phyloP scores from a whole-genome alignment of 2,329 filamentous ascomycete species.

The Sporothrix pallida region DNA sequence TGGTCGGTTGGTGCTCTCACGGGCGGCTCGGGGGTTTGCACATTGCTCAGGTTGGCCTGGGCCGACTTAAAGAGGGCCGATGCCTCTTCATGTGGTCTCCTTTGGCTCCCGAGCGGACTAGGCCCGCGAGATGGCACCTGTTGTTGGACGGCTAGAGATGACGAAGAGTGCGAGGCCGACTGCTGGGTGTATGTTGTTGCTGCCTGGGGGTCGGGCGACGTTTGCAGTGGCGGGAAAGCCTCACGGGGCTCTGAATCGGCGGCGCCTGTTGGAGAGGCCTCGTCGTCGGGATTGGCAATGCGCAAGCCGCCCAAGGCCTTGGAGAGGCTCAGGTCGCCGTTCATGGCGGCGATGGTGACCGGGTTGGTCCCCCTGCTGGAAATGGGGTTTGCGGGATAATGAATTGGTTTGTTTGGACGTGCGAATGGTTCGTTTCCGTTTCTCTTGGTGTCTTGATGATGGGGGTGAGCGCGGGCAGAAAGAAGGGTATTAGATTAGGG shows the following conservation, averaged over 20 bases:
- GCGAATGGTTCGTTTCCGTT: neutral
- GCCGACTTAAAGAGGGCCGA: conserved; percentile 41
- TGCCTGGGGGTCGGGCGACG: conserved; percentile 23
- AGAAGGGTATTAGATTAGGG: conserved; percentile 27
- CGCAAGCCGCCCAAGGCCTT: conserved; percentile 91
- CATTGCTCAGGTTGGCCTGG: conserved; percentile 41
- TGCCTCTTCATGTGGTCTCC: conserved; percentile 31
- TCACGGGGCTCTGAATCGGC: conserved; percentile 9
- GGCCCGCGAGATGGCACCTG: conserved; percentile 33
- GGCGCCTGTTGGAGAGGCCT: conserved; percentile 31
- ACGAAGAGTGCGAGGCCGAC: conserved; percentile 5
- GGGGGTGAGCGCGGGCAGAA: neutral
- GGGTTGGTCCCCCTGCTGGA: conserved; percentile 19
- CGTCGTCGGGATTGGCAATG: conserved; percentile 92
- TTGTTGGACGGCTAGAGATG: conserved; percentile 27
- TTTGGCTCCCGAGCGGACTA: conserved; percentile 30
- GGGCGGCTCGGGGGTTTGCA: conserved; percentile 35
- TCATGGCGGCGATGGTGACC: conserved; percentile 63
- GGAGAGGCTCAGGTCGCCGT: conserved; percentile 89
- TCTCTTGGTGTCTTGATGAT: no score
- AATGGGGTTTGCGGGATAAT: neutral
- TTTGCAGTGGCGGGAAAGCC: conserved; percentile 11
- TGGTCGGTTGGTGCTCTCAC: conserved; percentile 32
- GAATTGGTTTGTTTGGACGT: conserved; percentile 3
- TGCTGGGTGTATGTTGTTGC: conserved; percentile 27